Evolutionary conservation across 2,329 filamentous ascomycete genomes (phyloP), one percentile per base, ranked within the genome.

Genomic region (Iodosphaeria phyllophila): DNA sequence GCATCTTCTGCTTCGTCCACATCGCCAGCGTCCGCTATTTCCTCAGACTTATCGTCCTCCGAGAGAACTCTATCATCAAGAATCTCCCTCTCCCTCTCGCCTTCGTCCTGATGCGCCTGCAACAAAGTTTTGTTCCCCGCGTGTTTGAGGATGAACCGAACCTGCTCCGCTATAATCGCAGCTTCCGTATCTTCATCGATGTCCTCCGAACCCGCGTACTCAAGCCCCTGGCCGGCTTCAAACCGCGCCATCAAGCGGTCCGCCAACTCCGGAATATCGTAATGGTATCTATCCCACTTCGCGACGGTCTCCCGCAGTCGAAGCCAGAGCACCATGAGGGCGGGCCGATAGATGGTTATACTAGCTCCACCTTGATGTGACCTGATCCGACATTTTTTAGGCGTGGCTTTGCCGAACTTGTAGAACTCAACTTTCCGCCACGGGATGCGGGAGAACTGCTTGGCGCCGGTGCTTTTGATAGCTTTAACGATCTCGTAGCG

Each of bases 321-420:
- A 23, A 34, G 35, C 42, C 42, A 47, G n/a, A 35, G 38, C 3
- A 47, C 12, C 30, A 46, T 42, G 0, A 46, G 18, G 7, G 36
- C 32, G 6, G 41, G 32, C 4, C 42, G 35, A n/a, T n/a, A n/a
- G n/a, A n/a, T 1, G 32, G 27, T 36, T 38, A 45, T 17, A n/a
- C 20, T 17, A 8, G 29, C 28, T 6, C 25, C 16, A 8, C 20
- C 24, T 9, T 38, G 13, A n/a, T n/a, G n/a, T n/a, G n/a, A n/a
- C n/a, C n/a, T n/a, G n/a, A n/a, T n/a, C n/a, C n/a, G n/a, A n/a
- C n/a, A n/a, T n/a, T n/a, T n/a, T n/a, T n/a, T n/a, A n/a, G n/a
- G n/a, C n/a, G n/a, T n/a, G n/a, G n/a, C n/a, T n/a, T n/a, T n/a
- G n/a, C n/a, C n/a, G n/a, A n/a, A n/a, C 10, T 28, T 18, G 13